Evolutionary conservation across 805 yeast species (phyloP), one percentile per base, ranked within the genome.

Genomic region (Sugiyamaella marilandica): DNA sequence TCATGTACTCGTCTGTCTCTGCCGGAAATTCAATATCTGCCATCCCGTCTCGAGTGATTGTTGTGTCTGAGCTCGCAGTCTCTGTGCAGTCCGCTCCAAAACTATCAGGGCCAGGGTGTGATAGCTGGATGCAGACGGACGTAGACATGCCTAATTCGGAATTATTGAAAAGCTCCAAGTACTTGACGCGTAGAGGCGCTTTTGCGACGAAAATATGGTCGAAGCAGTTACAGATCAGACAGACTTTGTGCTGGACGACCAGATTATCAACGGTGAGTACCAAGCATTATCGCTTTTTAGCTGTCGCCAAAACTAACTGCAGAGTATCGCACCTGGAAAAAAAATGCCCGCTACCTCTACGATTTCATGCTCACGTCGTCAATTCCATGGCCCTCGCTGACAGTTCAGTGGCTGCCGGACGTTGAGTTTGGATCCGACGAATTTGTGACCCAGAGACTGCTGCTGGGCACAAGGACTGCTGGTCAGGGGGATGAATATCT

Each of bases 401-500:
- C 84, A 1, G 77, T 79, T 9, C 81, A 81, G 62, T 82, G 84
- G 78, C 71, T 83, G 41, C 87, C 87, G 1, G 87, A 83, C 57
- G 65, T 76, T 18, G 62, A 59, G 26, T 58, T 35, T 45, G 62
- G 3, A 59, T 65, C 10, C 70, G 68, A 45, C 2, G 49, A 36
- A 31, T 36, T 31, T 3, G 44, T 35, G 26, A 24, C 16, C 10
- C 59, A 57, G 49, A 65, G 87, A 44, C 59, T 86, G 5, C 62
- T 85, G 19, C 68, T 82, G 14, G 87, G 87, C 0, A 80, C 91
- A 0, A 81, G 77, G 58, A 84, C 92, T 0, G 76, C 82, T 19
- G 83, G 83, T 2, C 77, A 75, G 53, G 71, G 73, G 8, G 68
- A 73, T n/a, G 85, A 83, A 56, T 76, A 72, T 54, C 60, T 77